Evolutionary conservation across 805 yeast genomes (phyloP), one percentile per base, ranked within the genome.

Genomic region (Hanseniaspora thailandica): DNA sequence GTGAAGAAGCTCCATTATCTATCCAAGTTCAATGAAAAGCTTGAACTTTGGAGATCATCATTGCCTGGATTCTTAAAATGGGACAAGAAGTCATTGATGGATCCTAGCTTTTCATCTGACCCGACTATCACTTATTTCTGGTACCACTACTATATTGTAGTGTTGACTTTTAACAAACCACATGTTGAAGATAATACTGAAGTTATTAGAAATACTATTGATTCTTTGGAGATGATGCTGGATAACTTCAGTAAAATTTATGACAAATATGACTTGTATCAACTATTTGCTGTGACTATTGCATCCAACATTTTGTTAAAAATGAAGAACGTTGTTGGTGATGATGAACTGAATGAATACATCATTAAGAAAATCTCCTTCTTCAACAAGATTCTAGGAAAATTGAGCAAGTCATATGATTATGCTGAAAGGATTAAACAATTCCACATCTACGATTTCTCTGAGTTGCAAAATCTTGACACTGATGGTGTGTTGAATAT

Each of bases 131-230:
- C 78, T 41, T 70, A 76, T 46, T 74, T 78, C 45, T 68, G 78
- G 60, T 78, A 76, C 59, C 77, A 76, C 59, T 80, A 80, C 61
- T 80, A 80, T 60, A 73, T 80, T 44, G 73, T 78, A 1, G 63
- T 76, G 17, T 66, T 80, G n/a, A 78, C 84, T 54, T 70, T 80
- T 50, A 80, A 80, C 59, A 68, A 81, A 40, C 84, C 83, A 2
- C 79, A 80, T 58, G 72, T 78, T 39, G 80, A 76, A 35, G 69
- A 67, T 31, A 60, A 63, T 35, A 60, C 56, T 9, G 66, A 60
- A 6, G 65, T 66, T 9, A 63, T 66, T 0, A 49, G 59, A 22
- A 68, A 64, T 44, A 59, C 63, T 2, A 49, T 67, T 3, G 63
- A 60, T 22, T 69, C 66, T 39, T 56, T 67, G 30, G 57, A 60